phyloP scores from a whole-genome alignment of 805 yeast genomes.

The Starmerella powellii region DNA sequence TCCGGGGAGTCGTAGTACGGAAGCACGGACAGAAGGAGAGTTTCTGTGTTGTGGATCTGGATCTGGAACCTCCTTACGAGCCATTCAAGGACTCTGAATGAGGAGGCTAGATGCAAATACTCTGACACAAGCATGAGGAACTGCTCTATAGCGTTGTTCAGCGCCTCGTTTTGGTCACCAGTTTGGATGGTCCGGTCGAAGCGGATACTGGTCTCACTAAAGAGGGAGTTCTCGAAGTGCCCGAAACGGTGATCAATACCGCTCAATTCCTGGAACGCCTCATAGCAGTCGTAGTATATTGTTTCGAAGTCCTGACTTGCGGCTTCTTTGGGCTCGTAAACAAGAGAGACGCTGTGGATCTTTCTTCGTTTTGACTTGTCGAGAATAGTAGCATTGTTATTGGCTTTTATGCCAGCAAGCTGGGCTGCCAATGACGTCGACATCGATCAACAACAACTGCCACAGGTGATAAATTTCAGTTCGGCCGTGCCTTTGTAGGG shows the following conservation, averaged over 20 bases:
- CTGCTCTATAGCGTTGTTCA: constrained; percentile 62
- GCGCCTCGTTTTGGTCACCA: constrained; percentile 59
- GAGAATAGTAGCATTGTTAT: constrained; percentile 49
- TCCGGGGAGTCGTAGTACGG: constrained; percentile 64
- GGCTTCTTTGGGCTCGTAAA: constrained; percentile 76
- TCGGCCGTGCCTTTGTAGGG: not conserved
- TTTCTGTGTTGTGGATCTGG: constrained; percentile 68
- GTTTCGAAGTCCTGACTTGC: constrained; percentile 89
- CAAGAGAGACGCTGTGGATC: constrained; percentile 76
- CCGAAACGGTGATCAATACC: constrained; percentile 63
- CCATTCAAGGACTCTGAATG: constrained; percentile 87
- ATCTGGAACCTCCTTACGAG: constrained; percentile 78
- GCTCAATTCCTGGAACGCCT: constrained; percentile 63
- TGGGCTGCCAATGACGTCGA: constrained; percentile 63
- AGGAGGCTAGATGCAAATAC: constrained; percentile 59
- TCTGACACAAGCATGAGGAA: constrained; percentile 67
- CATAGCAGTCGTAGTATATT: constrained; percentile 56
- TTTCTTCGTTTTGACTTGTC: constrained; percentile 81
- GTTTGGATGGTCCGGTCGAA: constrained; percentile 77
- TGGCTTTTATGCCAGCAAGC: constrained; percentile 46
- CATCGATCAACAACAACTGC: not conserved
- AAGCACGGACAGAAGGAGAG: constrained; percentile 54
- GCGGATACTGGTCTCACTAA: constrained; percentile 66
- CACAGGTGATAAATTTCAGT: not conserved
- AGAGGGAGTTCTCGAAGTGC: constrained; percentile 57